Base-by-base conservation (phyloP, 495 filamentous ascomycete species). In the Articulospora tetracladia region DNA sequence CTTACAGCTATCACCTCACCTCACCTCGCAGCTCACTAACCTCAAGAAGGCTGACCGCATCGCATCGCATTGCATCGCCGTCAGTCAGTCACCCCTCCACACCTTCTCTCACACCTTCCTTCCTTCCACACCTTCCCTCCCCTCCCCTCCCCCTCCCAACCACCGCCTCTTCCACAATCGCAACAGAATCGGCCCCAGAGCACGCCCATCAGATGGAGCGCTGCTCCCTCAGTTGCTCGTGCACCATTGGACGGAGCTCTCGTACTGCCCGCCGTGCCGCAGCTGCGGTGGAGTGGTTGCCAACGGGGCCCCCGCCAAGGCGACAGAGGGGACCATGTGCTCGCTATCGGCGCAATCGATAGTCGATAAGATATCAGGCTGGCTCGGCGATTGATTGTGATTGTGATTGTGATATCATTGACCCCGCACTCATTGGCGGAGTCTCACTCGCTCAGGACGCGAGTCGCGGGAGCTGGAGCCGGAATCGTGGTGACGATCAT, bases 361-460 rank as follows among this genome's bases (percentile, higher is more conserved):
- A 32, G 30, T 32, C 30, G 30, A 32, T 32, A 32, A 32, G 30
- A 13, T 4, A 4, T 32, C 30, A 6, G 30, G 30, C 30, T n/a
- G n/a, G n/a, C n/a, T n/a, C n/a, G n/a, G n/a, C n/a, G n/a, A n/a
- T n/a, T n/a, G n/a, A n/a, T n/a, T n/a, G n/a, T n/a, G 30, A 32
- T 32, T 32, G 30, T 13, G 30, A 13, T 32, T 32, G 30, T 32
- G 58, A 60, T 53, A 60, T 60, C 58, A 54, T 47, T 53, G 39
- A 60, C 58, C 58, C 58, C 58, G 57, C 57, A 51, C 52, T 13
- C 17, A n/a, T 32, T 10, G 25, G 49, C 49, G 4, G 22, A n/a
- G 15, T 23, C 30, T 32, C 30, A n/a, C n/a, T n/a, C n/a, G 36
- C 54, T 34, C 47, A 6, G 36, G 25, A 32, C 19, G 20, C 22